These are phyloP conservation scores for Dacryopinax primogenitus DNA, from an alignment of 768 basidiomycete species.

Conservation along the genomic window DNA sequence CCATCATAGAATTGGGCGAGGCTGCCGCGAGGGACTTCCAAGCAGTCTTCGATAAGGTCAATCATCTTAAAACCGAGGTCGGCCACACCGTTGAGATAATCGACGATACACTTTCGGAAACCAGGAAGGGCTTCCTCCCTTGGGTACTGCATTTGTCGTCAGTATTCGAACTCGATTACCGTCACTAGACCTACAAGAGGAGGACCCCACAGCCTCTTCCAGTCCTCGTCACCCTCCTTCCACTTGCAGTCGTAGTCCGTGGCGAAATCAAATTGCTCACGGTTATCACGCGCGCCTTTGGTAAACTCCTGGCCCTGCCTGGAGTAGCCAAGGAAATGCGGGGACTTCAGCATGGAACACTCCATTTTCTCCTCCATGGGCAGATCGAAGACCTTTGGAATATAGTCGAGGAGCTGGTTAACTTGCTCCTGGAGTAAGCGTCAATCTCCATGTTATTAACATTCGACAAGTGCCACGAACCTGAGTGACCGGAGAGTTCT, in stretches of 20 bases:
- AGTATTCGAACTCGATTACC: neutral
- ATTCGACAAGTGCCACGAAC: slow-evolving; percentile 15
- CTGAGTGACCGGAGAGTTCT: slow-evolving; percentile 43
- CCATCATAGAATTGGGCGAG: neutral
- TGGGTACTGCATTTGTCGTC: neutral
- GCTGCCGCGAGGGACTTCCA: neutral
- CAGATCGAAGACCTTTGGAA: slow-evolving; percentile 58
- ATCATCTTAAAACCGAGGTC: neutral
- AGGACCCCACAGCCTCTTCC: slow-evolving; percentile 59
- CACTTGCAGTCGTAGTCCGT: slow-evolving; percentile 51
- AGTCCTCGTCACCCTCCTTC: slow-evolving; percentile 52
- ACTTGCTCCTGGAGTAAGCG: slow-evolving; percentile 24
- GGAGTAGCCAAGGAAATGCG: slow-evolving; percentile 70
- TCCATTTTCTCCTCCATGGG: slow-evolving; percentile 52
- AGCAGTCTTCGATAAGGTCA: neutral
- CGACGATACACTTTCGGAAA: neutral
- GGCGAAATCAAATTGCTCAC: slow-evolving; percentile 74
- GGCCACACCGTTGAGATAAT: slow-evolving; percentile 1
- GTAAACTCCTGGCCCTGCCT: slow-evolving; percentile 60
- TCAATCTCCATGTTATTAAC: neutral
- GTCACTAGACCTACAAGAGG: slow-evolving; percentile 43
- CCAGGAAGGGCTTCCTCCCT: neutral
- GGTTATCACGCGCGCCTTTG: slow-evolving; percentile 53
- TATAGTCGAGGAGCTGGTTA: slow-evolving; percentile 41
- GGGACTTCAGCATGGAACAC: slow-evolving; percentile 58